These are phyloP conservation scores for Wakefieldia striispora DNA, from an alignment of 768 basidiomycete genomes.

Conservation along the genomic window DNA sequence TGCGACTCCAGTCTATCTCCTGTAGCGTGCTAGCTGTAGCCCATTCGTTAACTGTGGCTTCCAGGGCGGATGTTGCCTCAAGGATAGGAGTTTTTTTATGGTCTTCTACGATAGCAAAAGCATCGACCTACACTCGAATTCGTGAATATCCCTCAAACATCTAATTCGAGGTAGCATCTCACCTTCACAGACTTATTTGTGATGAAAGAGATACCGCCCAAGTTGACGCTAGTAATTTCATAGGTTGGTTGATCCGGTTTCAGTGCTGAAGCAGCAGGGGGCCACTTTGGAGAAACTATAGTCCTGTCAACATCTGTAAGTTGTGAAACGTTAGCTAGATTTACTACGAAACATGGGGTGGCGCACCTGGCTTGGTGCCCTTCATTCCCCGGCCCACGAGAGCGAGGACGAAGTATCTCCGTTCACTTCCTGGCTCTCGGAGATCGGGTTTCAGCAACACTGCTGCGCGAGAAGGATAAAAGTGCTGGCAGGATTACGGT, in stretches of 20 bases:
- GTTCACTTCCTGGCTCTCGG: conserved; percentile 47
- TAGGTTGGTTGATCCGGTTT: conserved; percentile 56
- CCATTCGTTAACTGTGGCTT: conserved; percentile 58
- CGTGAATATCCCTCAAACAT: background rate
- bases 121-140: conserved; percentile 57
- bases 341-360: background rate
- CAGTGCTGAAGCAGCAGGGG: conserved; percentile 50
- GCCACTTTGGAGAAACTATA: conserved; percentile 76
- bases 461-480: conserved; percentile 63
- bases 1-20: conserved; percentile 84
- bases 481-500: conserved; percentile 55
- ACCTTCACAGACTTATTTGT: conserved; percentile 75
- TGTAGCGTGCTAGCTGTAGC: conserved; percentile 41
- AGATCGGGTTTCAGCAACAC: conserved; percentile 68
- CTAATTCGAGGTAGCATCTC: conserved; percentile 46
- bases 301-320: conserved; percentile 54
- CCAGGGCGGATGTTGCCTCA: conserved; percentile 51
- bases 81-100: conserved; percentile 63
- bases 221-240: conserved; percentile 60
- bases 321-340: background rate
- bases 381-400: conserved; percentile 67
- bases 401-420: conserved; percentile 67
- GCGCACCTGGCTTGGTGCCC: conserved; percentile 48
- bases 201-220: conserved; percentile 75
- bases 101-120: conserved; percentile 62